phyloP scores from a whole-genome alignment of 1,284 basidiomycete species.

The Cryptococcus hybrid region DNA sequence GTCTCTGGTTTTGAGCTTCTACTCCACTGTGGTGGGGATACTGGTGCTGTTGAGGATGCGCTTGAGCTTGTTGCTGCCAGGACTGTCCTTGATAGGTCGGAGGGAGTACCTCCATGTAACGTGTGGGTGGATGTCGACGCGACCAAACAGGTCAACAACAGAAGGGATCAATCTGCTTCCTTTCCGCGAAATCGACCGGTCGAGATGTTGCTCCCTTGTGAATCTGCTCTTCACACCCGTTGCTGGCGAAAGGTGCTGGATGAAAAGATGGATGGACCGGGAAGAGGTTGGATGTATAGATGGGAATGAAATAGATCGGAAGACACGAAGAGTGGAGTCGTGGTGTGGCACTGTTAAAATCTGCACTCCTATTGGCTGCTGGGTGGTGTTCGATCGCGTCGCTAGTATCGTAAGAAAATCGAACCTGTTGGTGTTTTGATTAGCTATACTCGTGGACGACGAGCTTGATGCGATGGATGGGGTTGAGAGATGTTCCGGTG shows the following conservation, averaged over 20 bases:
- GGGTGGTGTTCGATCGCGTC: not conserved
- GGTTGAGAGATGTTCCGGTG: too few relatives aligned
- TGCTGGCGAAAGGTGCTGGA: too few relatives aligned
- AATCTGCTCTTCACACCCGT: too few relatives aligned
- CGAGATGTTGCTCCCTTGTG: too few relatives aligned
- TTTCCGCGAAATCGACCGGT: too few relatives aligned
- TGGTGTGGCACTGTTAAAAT: not conserved
- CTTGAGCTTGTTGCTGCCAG: not conserved
- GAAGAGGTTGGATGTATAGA: not conserved
- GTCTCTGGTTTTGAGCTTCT: too few relatives aligned
- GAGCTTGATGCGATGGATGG: too few relatives aligned
- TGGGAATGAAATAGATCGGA: not conserved
- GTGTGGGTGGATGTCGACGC: not conserved
- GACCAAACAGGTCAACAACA: not conserved
- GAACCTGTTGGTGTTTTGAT: too few relatives aligned
- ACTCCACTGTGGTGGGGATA: not conserved
- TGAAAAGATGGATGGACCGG: not conserved
- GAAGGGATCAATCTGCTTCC: not conserved
- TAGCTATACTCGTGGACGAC: too few relatives aligned
- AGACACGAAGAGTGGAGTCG: not conserved
- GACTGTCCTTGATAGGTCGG: not conserved
- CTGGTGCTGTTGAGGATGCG: not conserved
- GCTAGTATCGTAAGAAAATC: too few relatives aligned
- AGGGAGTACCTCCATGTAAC: not conserved
- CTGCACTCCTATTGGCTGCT: not conserved